phyloP scores from a whole-genome alignment of 1,139 yeast genomes.

The Blastobotrys arbuscula region DNA sequence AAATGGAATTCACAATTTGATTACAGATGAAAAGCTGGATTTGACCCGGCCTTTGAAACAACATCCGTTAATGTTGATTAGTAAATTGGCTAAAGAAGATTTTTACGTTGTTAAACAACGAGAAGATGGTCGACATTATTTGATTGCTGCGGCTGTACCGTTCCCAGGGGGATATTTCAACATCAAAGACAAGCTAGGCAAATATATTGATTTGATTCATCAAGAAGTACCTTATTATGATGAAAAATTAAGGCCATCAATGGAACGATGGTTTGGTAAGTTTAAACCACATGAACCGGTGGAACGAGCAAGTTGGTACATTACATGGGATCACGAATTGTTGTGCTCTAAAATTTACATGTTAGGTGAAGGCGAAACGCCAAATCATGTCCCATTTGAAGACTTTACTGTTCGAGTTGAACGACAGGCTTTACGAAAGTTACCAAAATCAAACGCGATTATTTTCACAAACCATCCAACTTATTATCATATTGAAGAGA shows the following conservation, averaged over 20 bases:
- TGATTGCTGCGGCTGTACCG: constrained; percentile 71
- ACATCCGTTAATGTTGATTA: constrained; percentile 56
- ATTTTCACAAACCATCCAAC: constrained; percentile 64
- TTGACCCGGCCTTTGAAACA: constrained; percentile 54
- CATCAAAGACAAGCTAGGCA: constrained; percentile 53
- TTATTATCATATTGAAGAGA: constrained; percentile 63
- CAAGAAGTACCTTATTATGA: constrained; percentile 67
- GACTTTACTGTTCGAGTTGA: constrained; percentile 53
- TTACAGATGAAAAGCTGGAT: constrained; percentile 57
- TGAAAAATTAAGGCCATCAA: constrained; percentile 58
- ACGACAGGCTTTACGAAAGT: constrained; percentile 59
- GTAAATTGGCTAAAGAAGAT: constrained; percentile 72
- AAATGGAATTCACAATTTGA: constrained; percentile 51
- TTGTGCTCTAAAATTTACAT: constrained; percentile 37
- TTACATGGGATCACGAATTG: constrained; percentile 65
- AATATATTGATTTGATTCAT: constrained; percentile 58
- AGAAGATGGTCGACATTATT: constrained; percentile 54
- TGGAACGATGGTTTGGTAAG: constrained; percentile 69
- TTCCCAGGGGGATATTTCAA: constrained; percentile 76
- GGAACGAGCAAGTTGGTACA: constrained; percentile 71
- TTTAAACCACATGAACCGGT: constrained; percentile 57
- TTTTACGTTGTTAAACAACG: constrained; percentile 53
- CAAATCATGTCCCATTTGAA: constrained; percentile 24
- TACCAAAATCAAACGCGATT: constrained; percentile 57
- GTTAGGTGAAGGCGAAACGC: constrained; percentile 34